phyloP scores from a whole-genome alignment of 2,329 filamentous ascomycete genomes.

The Cordyceps cicadae region DNA sequence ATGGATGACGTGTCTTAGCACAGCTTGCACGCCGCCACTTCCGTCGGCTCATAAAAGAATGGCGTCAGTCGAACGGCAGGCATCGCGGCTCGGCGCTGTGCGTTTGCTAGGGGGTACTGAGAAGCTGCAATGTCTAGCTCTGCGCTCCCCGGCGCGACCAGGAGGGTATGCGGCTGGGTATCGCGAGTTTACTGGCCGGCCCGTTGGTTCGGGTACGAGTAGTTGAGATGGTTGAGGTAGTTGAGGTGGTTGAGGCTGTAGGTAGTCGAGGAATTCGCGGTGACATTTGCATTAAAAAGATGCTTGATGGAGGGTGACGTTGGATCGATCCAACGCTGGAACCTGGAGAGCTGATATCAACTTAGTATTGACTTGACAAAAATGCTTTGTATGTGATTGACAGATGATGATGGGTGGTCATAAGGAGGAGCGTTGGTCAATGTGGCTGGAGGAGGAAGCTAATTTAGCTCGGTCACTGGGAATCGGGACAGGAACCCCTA shows the following conservation, averaged over 20 bases:
- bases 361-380: neutral
- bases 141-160: neutral
- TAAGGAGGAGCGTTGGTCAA: no score
- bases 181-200: neutral
- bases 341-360: neutral
- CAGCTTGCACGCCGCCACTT: neutral
- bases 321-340: neutral
- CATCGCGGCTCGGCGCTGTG: neutral
- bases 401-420: no score
- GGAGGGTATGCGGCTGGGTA: neutral
- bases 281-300: no score
- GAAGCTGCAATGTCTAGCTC: neutral
- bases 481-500: no score
- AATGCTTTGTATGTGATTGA: no score
- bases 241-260: neutral
- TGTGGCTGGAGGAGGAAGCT: no score
- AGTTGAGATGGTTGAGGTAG: neutral
- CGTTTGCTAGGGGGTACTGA: neutral
- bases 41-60: neutral
- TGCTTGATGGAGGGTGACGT: neutral
- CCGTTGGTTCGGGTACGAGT: neutral
- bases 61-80: neutral
- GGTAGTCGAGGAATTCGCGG: no score
- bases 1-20: neutral
- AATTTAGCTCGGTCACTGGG: no score